Base-by-base conservation (phyloP, 345 rosid genomes). In the Arabidopsis suecica region DNA sequence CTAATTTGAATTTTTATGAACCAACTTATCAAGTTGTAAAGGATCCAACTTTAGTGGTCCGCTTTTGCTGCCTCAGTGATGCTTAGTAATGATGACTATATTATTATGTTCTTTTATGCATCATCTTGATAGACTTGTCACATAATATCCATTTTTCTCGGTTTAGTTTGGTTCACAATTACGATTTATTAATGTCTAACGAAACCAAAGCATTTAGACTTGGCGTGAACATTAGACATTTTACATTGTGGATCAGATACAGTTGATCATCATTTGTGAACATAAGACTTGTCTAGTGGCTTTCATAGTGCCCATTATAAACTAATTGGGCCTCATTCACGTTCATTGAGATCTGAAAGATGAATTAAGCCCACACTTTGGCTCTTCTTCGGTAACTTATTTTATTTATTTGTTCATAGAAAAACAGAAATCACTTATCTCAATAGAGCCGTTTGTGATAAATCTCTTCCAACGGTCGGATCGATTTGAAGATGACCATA, bases 31-130 rank as follows among this genome's bases (percentile, higher is more conserved):
- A 61, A 40, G 50, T 61, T 71, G 68, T 37, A 71, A 71, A 36
- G 76, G 61, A 61, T 40, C 50, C 50, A 50, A 61, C 49, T 71
- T 60, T 47, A 72, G 62, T 48, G 59, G 49, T 50, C 51, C 6
- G 6, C 53, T 28, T 61, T 72, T 33, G 68, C 68, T 20, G 53
- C 30, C 68, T 25, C 1, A 4, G 48, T 36, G 59, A 48, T 49
- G 69, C 76, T 30, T 51, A 37, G 76, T 72, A 72, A 61, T 61
- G 76, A 72, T 62, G 76, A 54, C 69, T 40, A 18, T 51, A 62
- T 18, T 23, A 61, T 28, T 62, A 13, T 47, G 10, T 38, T 61
- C 40, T 8, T 50, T 11, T 61, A 61, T 40, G 7, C 53, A 69
- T 57, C 73, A 42, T 38, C 50, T 47, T 56, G 34, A 20, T 30